Percentiles rank a stretch among this genome's conserved stretches.
phyloP scores from a whole-genome alignment of 2,329 filamentous ascomycete genomes.

The Pseudocercospora fuligena region DNA sequence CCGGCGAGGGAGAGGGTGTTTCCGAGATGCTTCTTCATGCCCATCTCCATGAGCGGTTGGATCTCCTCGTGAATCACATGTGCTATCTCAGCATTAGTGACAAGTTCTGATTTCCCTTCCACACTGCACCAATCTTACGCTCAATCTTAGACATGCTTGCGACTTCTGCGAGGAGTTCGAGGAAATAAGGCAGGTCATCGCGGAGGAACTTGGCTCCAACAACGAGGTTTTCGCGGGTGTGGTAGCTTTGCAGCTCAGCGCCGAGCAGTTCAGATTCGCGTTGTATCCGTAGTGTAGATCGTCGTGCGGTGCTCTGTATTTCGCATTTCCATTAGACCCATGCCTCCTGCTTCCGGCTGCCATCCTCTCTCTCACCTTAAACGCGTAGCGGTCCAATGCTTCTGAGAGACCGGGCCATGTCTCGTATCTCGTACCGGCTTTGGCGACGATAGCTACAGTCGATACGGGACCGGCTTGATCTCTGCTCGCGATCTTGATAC shows the following conservation, averaged over 20 bases:
- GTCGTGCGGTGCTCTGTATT: constrained; percentile 76
- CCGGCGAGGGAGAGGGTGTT: constrained; percentile 72
- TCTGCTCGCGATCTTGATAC: constrained; percentile 90
- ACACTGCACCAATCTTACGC: constrained; percentile 48
- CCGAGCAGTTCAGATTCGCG: constrained; percentile 95
- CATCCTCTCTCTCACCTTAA: constrained; percentile 70
- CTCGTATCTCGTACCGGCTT: constrained; percentile 93
- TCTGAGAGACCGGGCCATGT: constrained; percentile 85
- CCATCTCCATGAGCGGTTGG: constrained; percentile 72
- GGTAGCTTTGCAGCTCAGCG: constrained; percentile 82
- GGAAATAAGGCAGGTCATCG: constrained; percentile 95
- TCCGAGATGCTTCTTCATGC: constrained; percentile 73
- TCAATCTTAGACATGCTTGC: constrained; percentile 85
- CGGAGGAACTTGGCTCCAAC: constrained; percentile 93
- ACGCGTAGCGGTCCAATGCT: constrained; percentile 92
- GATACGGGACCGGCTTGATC: constrained; percentile 87
- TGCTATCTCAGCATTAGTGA: constrained; percentile 57
- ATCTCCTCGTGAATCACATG: constrained; percentile 92
- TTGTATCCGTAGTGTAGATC: constrained; percentile 88
- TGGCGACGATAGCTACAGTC: constrained; percentile 87
- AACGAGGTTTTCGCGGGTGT: constrained; percentile 91
- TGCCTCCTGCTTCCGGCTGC: constrained; percentile 6
- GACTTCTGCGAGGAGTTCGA: constrained; percentile 92
- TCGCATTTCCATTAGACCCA: constrained; percentile 26
- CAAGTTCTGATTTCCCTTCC: constrained; percentile 10